Percentiles rank a stretch among this genome's conserved stretches.
These are phyloP conservation scores for Fomitopsis schrenkii DNA, from an alignment of 1,284 basidiomycete genomes.

Conservation along the genomic window DNA sequence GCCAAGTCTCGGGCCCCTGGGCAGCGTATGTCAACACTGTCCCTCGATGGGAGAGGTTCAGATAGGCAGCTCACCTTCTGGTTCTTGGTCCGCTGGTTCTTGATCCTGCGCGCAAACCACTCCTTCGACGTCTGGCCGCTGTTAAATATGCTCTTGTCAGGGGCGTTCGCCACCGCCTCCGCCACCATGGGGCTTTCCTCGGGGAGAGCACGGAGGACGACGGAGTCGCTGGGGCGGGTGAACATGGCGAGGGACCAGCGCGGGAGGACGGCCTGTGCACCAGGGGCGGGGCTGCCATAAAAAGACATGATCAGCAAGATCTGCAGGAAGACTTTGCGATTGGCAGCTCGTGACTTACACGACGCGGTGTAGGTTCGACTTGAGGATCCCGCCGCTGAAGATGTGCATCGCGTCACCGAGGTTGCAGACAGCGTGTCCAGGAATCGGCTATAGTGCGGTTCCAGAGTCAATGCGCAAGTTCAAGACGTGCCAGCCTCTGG, in stretches of 20 bases:
- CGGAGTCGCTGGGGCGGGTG: slow-evolving; percentile 30
- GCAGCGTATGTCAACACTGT: neutral
- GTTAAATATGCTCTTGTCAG: slow-evolving; percentile 15
- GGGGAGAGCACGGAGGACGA: slow-evolving; percentile 21
- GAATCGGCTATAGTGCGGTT: slow-evolving; percentile 18
- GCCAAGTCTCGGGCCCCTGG: slow-evolving; percentile 28
- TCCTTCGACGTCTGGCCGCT: slow-evolving; percentile 24
- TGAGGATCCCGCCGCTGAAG: slow-evolving; percentile 34
- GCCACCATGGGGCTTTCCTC: slow-evolving; percentile 25
- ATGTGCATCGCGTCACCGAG: slow-evolving; percentile 35
- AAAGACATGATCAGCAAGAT: neutral
- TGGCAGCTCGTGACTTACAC: slow-evolving; percentile 14
- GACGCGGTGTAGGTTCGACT: slow-evolving; percentile 31
- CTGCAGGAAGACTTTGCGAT: neutral
- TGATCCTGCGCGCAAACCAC: slow-evolving; percentile 28
- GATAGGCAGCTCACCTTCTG: slow-evolving; percentile 13
- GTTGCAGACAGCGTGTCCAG: slow-evolving; percentile 30
- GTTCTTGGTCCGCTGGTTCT: slow-evolving; percentile 21
- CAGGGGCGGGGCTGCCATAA: slow-evolving; percentile 23
- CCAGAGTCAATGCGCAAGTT: neutral
- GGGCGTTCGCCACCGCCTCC: slow-evolving; percentile 20
- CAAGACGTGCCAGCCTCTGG: neutral
- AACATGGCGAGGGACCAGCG: slow-evolving; percentile 38
- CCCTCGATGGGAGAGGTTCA: neutral
- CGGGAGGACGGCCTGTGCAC: slow-evolving; percentile 29